Evolutionary conservation across 2,329 filamentous ascomycete genomes (phyloP).

Genomic region (Mariannaea elegans): DNA sequence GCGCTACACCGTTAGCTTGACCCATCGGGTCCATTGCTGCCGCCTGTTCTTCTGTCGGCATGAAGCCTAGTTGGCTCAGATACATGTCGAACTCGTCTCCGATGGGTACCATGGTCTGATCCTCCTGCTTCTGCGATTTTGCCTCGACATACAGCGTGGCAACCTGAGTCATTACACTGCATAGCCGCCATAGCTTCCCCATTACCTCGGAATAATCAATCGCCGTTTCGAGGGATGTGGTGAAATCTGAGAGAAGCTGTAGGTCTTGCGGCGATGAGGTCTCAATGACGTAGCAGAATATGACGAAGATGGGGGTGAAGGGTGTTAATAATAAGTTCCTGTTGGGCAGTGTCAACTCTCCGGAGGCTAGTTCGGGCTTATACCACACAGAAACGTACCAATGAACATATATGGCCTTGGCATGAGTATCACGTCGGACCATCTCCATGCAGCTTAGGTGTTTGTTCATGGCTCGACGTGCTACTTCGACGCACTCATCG

Average conservation of each 20-base stretch:
- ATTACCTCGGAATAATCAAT: conserved; percentile 65
- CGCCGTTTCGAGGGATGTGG: conserved; percentile 61
- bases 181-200: conserved; percentile 69
- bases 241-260: conserved; percentile 63
- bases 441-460: conserved; percentile 57
- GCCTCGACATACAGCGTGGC: conserved; percentile 70
- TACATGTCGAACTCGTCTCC: conserved; percentile 72
- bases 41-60: conserved; percentile 52
- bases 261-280: conserved; percentile 63
- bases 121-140: conserved; percentile 58
- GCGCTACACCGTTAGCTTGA: conserved; percentile 30
- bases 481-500: conserved; percentile 58
- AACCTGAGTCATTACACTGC: conserved; percentile 68
- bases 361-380: background rate
- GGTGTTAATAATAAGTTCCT: conserved; percentile 66
- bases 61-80: conserved; percentile 69
- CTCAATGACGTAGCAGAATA: conserved; percentile 67
- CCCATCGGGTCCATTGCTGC: conserved; percentile 32
- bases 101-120: conserved; percentile 58
- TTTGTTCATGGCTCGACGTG: conserved; percentile 57
- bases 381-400: conserved; percentile 50
- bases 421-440: conserved; percentile 50
- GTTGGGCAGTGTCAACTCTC: conserved; percentile 15
- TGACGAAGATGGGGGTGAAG: conserved; percentile 67
- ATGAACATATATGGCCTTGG: conserved; percentile 59